phyloP scores from a whole-genome alignment of 2,329 filamentous ascomycete species.

The Chaetomium sp. region DNA sequence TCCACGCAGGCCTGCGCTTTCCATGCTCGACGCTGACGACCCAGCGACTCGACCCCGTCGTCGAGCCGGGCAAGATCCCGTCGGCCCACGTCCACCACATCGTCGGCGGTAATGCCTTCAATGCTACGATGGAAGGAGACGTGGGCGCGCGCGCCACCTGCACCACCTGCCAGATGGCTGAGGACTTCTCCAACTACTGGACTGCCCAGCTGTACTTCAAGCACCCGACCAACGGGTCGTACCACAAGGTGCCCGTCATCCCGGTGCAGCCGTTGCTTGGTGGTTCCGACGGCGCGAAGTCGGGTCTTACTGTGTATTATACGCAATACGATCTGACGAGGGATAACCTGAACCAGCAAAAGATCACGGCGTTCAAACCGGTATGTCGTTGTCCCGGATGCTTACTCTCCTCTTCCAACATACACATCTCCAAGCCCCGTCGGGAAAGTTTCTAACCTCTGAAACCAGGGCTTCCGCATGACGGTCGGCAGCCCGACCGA shows the following conservation, averaged over 20 bases:
- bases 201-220: conserved; percentile 25
- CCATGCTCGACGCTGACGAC: conserved; percentile 26
- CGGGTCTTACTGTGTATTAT: conserved; percentile 23
- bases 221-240: conserved; percentile 24
- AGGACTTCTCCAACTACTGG: conserved; percentile 29
- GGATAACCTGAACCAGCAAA: conserved; percentile 23
- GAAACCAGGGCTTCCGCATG: conserved; percentile 37
- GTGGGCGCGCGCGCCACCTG: conserved; percentile 20
- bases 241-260: conserved; percentile 22
- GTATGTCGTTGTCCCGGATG: conserved; percentile 8
- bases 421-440: not conserved
- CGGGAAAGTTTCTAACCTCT: not conserved
- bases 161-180: conserved; percentile 27
- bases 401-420: not conserved
- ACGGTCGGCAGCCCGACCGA: conserved; percentile 31
- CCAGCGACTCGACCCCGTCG: conserved; percentile 25
- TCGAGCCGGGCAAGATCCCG: conserved; percentile 22
- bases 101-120: conserved; percentile 26
- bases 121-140: conserved; percentile 22
- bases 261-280: conserved; percentile 12
- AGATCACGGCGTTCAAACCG: conserved; percentile 24
- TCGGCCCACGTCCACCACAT: conserved; percentile 25
- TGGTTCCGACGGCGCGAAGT: conserved; percentile 20
- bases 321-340: conserved; percentile 22
- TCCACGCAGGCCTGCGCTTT: conserved; percentile 25